Evolutionary conservation across 164 flowering plant species (phyloP).

Genomic region (Sedum album): DNA sequence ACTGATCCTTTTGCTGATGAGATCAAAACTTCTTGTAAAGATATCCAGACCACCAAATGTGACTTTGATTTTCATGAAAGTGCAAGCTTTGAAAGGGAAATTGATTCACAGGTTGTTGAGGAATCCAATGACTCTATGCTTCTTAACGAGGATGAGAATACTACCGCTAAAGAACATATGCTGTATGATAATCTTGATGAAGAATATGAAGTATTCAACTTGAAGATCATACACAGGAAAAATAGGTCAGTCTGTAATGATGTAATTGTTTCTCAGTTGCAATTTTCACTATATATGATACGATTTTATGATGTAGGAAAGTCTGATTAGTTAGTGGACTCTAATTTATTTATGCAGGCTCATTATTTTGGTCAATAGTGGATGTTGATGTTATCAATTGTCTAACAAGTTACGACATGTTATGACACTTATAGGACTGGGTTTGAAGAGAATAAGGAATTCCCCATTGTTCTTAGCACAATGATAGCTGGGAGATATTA

Average conservation of each 20-base stretch:
- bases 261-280: neutral
- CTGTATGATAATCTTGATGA: constrained; percentile 34
- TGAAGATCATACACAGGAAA: constrained; percentile 85
- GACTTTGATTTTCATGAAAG: constrained; percentile 12
- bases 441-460: constrained; percentile 82
- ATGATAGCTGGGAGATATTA: constrained; percentile 77
- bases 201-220: constrained; percentile 69
- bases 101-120: constrained; percentile 21
- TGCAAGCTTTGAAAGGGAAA: constrained; percentile 19
- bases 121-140: constrained; percentile 22
- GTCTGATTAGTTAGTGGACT: neutral
- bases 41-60: neutral
- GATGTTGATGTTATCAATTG: neutral
- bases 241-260: constrained; percentile 48
- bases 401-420: constrained; percentile 4
- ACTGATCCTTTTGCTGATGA: neutral
- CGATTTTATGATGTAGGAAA: too few relatives aligned
- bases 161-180: constrained; percentile 32
- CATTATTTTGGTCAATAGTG: neutral
- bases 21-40: neutral
- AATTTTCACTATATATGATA: too few relatives aligned
- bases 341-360: neutral
- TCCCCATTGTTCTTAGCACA: constrained; percentile 60
- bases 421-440: constrained; percentile 66
- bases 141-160: constrained; percentile 26